A percentile compares a stretch with the other conserved stretches of the same genome.
Conservation (phyloP, 129 eudicot species). For the Chrysanthemum lavandulifolium region DNA sequence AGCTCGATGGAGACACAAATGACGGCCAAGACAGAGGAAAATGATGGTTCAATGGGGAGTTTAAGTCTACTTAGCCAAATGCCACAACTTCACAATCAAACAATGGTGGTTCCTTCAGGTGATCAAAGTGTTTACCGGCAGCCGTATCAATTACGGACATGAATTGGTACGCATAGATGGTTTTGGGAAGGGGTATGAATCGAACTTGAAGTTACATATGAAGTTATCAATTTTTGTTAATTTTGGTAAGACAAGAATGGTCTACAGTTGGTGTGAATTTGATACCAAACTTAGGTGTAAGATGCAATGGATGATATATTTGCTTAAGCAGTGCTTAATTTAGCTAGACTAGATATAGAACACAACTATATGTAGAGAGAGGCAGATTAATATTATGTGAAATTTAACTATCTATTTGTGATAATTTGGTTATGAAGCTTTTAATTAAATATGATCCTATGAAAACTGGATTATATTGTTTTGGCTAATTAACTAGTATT, state of each 20-base stretch:
- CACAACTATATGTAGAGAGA: conserved; percentile 24
- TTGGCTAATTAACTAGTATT: too few relatives aligned
- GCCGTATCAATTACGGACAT: conserved; percentile 47
- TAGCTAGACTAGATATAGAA: conserved; percentile 29
- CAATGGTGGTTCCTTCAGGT: conserved; percentile 58
- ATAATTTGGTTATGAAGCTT: too few relatives aligned
- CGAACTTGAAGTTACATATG: conserved; percentile 25
- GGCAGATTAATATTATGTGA: conserved; percentile 19
- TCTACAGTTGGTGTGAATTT: conserved; percentile 34
- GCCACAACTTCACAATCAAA: conserved; percentile 53
- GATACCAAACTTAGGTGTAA: conserved; percentile 30
- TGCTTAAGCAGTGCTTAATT: conserved; percentile 22
- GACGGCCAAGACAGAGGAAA: conserved; percentile 22
- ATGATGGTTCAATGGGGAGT: conserved; percentile 41
- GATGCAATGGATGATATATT: conserved; percentile 33
- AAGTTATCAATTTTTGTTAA: conserved; percentile 27
- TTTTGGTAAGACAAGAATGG: conserved; percentile 31
- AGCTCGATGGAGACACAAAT: conserved; percentile 30
- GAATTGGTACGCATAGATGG: conserved; percentile 68
- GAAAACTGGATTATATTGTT: too few relatives aligned
- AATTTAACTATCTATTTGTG: not conserved
- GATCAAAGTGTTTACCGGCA: conserved; percentile 54
- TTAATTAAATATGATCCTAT: too few relatives aligned
- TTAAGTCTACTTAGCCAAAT: conserved; percentile 55
- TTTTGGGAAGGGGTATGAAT: conserved; percentile 28